Percentiles rank a stretch among this genome's conserved stretches.
Evolutionary conservation across 345 rosid species (phyloP).

Genomic region (Lepidium sativum): DNA sequence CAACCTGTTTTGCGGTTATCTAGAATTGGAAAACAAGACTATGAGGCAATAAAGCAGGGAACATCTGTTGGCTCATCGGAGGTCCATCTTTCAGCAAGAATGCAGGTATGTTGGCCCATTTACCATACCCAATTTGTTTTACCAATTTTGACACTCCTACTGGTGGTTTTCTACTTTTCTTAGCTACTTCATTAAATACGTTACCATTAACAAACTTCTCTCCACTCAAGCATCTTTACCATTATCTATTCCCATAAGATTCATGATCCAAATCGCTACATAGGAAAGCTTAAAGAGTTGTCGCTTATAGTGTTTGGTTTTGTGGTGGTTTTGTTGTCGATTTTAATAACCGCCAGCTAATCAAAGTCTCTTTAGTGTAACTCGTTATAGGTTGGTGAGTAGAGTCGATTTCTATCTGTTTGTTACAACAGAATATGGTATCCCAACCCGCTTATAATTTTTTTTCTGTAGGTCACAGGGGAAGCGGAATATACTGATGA

Average conservation of each 20-base stretch:
- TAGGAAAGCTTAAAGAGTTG: background rate
- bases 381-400: background rate
- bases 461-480: slow-evolving; percentile 67
- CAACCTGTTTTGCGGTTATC: slow-evolving; percentile 49
- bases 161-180: background rate
- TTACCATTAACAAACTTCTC: too few relatives aligned
- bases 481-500: slow-evolving; percentile 96
- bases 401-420: background rate
- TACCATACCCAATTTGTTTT: background rate
- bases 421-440: background rate
- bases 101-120: slow-evolving; percentile 48
- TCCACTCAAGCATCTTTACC: background rate
- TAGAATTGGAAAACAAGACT: slow-evolving; percentile 64
- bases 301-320: background rate
- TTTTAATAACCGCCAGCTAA: background rate
- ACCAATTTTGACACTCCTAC: background rate
- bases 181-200: background rate
- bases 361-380: background rate
- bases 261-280: background rate
- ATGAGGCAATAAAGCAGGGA: slow-evolving; percentile 61
- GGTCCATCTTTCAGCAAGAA: slow-evolving; percentile 72
- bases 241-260: background rate
- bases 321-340: background rate
- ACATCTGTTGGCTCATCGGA: slow-evolving; percentile 77
- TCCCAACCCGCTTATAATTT: background rate